Evolutionary conservation across 2,329 filamentous ascomycete species (phyloP).

Genomic region (Colletotrichum sojae): DNA sequence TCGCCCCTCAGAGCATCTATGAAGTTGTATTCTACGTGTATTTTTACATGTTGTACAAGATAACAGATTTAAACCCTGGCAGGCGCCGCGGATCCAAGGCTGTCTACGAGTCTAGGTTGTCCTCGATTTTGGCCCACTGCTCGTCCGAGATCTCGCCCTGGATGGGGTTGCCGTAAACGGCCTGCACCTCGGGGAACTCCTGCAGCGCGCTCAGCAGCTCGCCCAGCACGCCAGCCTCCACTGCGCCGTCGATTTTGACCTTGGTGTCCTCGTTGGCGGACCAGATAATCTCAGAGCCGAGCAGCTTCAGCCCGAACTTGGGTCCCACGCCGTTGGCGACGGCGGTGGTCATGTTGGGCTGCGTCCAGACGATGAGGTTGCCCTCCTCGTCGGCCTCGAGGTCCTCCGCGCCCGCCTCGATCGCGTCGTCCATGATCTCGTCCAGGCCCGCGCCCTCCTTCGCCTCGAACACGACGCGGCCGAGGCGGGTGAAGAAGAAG

Average conservation of each 20-base stretch:
- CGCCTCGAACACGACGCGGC: constrained; percentile 77
- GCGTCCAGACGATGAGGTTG: constrained; percentile 41
- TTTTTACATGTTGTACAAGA: constrained; percentile 38
- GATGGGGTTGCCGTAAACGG: constrained; percentile 80
- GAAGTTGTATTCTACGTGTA: constrained; percentile 30
- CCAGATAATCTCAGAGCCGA: constrained; percentile 87
- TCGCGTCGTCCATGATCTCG: constrained; percentile 82
- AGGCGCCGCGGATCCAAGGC: background rate
- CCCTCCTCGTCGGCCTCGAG: constrained; percentile 61
- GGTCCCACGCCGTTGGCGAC: constrained; percentile 40
- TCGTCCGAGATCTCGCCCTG: constrained; percentile 67
- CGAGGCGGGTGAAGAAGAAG: constrained; percentile 89
- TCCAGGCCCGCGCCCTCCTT: constrained; percentile 69
- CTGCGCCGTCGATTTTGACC: constrained; percentile 71
- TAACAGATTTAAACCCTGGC: background rate
- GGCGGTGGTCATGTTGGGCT: constrained; percentile 41
- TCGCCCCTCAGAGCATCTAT: constrained; percentile 33
- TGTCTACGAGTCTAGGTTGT: constrained; percentile 55
- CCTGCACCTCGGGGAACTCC: constrained; percentile 81
- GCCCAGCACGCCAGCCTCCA: constrained; percentile 69
- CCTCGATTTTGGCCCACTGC: constrained; percentile 67
- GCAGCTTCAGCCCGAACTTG: constrained; percentile 75
- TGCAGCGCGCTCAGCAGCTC: constrained; percentile 72
- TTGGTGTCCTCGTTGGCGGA: constrained; percentile 85
- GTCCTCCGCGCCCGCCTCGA: constrained; percentile 87